These are phyloP conservation scores for Boletus reticulatus DNA, from an alignment of 768 basidiomycete species.

Conservation along the genomic window DNA sequence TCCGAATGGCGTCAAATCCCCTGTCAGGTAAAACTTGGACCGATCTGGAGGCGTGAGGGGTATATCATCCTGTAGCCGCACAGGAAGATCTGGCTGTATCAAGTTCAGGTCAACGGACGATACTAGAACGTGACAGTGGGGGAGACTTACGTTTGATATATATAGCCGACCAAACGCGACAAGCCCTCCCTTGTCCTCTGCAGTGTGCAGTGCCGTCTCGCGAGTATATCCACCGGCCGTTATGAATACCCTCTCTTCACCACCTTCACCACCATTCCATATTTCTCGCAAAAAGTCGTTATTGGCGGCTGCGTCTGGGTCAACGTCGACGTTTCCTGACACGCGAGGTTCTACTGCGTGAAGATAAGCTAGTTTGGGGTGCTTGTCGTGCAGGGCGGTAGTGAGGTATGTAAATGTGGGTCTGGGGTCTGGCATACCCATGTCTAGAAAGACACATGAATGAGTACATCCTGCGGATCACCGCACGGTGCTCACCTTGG, in stretches of 20 bases:
- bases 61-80: not conserved
- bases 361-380: slow-evolving; percentile 44
- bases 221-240: not conserved
- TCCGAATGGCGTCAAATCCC: too few relatives aligned
- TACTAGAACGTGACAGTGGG: not conserved
- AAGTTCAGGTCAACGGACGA: not conserved
- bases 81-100: not conserved
- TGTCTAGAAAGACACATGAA: not conserved
- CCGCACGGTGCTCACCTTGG: slow-evolving; percentile 25
- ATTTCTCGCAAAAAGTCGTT: not conserved
- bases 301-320: not conserved
- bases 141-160: not conserved
- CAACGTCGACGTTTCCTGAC: not conserved
- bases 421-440: not conserved
- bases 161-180: not conserved
- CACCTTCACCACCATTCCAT: not conserved
- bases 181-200: not conserved
- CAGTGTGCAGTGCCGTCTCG: not conserved
- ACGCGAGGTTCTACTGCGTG: slow-evolving; percentile 33
- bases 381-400: slow-evolving; percentile 31
- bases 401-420: slow-evolving; percentile 49
- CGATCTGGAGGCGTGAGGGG: not conserved
- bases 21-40: too few relatives aligned
- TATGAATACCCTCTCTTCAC: not conserved
- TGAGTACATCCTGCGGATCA: not conserved